These are phyloP conservation scores for Fistulinella cinereoalba DNA, from an alignment of 1,284 basidiomycete species.

Conservation along the genomic window DNA sequence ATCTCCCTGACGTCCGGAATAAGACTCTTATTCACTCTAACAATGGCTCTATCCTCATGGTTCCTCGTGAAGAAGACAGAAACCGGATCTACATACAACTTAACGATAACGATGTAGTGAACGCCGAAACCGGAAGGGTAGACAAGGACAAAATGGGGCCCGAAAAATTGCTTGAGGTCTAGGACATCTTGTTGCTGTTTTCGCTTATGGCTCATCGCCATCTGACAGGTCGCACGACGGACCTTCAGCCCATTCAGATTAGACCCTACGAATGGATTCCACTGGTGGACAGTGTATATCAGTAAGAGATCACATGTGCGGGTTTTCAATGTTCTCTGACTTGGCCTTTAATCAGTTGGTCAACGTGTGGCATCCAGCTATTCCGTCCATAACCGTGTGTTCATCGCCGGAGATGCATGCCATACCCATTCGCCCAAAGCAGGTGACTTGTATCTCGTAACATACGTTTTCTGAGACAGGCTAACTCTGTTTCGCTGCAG, in stretches of 20 bases:
- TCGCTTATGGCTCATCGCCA: not conserved
- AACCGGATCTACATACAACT: constrained; percentile 50
- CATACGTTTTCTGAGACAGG: not conserved
- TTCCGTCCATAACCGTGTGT: constrained; percentile 41
- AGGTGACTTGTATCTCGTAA: constrained; percentile 23
- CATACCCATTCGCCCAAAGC: constrained; percentile 56
- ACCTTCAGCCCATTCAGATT: constrained; percentile 44
- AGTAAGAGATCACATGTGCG: constrained; percentile 18
- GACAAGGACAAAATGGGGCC: constrained; percentile 44
- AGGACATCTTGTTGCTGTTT: not conserved
- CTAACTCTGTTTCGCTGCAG: constrained; percentile 28
- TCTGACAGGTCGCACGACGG: constrained; percentile 21
- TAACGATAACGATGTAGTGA: constrained; percentile 35
- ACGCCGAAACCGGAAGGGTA: constrained; percentile 35
- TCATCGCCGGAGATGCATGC: constrained; percentile 47
- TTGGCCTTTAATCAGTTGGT: constrained; percentile 32
- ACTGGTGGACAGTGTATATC: constrained; percentile 49
- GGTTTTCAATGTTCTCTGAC: not conserved
- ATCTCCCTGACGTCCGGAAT: constrained; percentile 64
- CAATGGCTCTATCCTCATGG: constrained; percentile 47
- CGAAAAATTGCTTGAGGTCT: constrained; percentile 40
- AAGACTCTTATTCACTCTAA: constrained; percentile 55
- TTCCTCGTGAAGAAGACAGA: constrained; percentile 41
- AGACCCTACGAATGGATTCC: constrained; percentile 40
- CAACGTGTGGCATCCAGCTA: constrained; percentile 47